Conservation (phyloP, 2,329 filamentous ascomycete genomes). For the Colletotrichum viniferum region DNA sequence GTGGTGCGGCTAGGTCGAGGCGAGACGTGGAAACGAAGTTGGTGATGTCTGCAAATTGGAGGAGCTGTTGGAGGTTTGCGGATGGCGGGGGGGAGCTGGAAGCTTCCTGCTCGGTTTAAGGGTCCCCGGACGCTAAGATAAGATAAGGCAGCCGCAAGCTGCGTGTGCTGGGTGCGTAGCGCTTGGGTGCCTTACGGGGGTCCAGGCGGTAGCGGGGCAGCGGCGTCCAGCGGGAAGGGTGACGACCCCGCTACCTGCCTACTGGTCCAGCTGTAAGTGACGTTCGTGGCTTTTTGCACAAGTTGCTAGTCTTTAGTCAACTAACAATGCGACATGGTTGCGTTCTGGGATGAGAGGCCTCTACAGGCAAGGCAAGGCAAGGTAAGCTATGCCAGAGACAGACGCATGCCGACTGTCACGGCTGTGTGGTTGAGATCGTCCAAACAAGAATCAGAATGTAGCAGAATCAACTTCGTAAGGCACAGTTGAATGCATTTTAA, state of each 20-base stretch:
- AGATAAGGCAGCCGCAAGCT: constrained; percentile 5
- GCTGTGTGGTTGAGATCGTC: not conserved
- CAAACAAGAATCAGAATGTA: not conserved
- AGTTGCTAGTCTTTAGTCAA: not conserved
- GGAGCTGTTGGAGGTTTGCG: not conserved
- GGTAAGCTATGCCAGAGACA: too few species aligned
- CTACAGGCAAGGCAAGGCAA: not conserved
- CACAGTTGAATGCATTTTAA: too few species aligned
- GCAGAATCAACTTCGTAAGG: too few species aligned
- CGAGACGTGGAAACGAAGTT: not conserved
- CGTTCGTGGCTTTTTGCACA: not conserved
- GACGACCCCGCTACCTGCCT: not conserved
- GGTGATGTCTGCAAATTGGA: not conserved
- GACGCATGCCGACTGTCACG: too few species aligned
- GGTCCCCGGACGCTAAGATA: constrained; percentile 15
- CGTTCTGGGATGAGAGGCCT: not conserved
- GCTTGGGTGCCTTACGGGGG: not conserved
- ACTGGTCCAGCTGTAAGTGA: not conserved
- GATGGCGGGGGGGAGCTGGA: not conserved
- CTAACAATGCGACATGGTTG: accelerated
- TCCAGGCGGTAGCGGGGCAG: not conserved
- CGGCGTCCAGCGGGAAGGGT: not conserved
- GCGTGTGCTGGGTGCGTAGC: not conserved
- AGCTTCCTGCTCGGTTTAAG: not conserved
- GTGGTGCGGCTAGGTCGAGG: not conserved